Evolutionary conservation across 1,284 basidiomycete species (phyloP), one percentile per base, ranked within the genome.

Genomic region (Ceratobasidium sp.): DNA sequence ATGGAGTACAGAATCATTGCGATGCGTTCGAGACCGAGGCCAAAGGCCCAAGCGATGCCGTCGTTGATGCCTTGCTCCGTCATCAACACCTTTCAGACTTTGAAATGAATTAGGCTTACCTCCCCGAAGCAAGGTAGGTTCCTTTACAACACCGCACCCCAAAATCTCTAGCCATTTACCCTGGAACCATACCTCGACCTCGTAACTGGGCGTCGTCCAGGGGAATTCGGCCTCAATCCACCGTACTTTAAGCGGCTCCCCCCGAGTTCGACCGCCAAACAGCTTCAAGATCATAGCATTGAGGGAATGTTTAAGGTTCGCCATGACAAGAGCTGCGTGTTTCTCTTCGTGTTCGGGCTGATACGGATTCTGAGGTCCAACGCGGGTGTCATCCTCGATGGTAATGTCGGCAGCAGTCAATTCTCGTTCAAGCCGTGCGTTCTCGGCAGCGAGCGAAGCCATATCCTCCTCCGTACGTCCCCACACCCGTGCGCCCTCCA

Each of bases 161-260:
- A 99, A 87, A 79, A 99, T 96, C 86, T 99, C 98, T 48, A 99
- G 88, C 98, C 98, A 99, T 83, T 98, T 94, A 14, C 96, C 97
- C 78, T 93, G 91, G 87, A 95, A 99, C 86, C 96, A 94, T 8
- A 99, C 96, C 83, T 99, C 98, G 57, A 99, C 97, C 84, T 99
- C 98, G 83, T 95, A 99, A 83, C 95, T 97, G 6, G 98, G 98
- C 78, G 92, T 94, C 77, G 98, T 99, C 88, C 98, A 99, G 0
- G 98, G 98, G 86, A 99, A 99, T 83, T 94, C 95, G 2, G 98
- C 96, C 82, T 98, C 94, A 80, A 99, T 99, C 98, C 98, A 99
- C 27, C 98, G 88, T 38, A 99, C 93, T 78, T 90, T 88, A 77
- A 99, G 86, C 33, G 97, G 96, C 55, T 90, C 87, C 60, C 86